Conservation (phyloP, 2,329 filamentous ascomycete genomes). For the Coleophoma cylindrospora region DNA sequence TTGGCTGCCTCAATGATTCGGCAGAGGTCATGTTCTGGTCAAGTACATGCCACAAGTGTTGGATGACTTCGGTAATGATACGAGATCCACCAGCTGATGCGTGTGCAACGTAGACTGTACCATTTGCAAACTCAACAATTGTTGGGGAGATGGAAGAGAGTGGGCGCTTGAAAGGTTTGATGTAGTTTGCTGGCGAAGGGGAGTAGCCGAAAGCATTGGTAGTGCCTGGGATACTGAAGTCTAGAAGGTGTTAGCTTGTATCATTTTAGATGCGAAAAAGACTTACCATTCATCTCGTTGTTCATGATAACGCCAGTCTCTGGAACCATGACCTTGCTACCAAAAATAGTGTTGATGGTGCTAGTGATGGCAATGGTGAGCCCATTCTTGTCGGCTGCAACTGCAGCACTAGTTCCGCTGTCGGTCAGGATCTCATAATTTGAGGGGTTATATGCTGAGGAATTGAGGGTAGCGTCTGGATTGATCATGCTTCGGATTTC, state of each 20-base stretch:
- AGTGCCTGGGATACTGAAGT: slow-evolving; percentile 60
- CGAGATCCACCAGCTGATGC: slow-evolving; percentile 61
- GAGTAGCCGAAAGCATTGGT: slow-evolving; percentile 64
- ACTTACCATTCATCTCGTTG: slow-evolving; percentile 54
- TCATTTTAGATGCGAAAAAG: slow-evolving; percentile 17
- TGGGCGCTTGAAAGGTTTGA: slow-evolving; percentile 60
- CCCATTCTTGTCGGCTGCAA: slow-evolving; percentile 52
- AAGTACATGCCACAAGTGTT: slow-evolving; percentile 58
- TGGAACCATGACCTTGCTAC: slow-evolving; percentile 56
- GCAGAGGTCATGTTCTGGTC: slow-evolving; percentile 48
- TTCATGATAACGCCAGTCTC: slow-evolving; percentile 69
- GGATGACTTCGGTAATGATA: slow-evolving; percentile 63
- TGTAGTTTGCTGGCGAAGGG: slow-evolving; percentile 58
- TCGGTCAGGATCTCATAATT: slow-evolving; percentile 50
- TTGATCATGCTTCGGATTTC: slow-evolving; percentile 54
- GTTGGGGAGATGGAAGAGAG: slow-evolving; percentile 59
- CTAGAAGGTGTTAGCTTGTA: slow-evolving; percentile 23
- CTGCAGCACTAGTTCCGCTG: slow-evolving; percentile 45
- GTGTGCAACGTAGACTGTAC: slow-evolving; percentile 53
- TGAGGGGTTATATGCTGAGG: slow-evolving; percentile 55
- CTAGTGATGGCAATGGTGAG: slow-evolving; percentile 60
- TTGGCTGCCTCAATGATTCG: slow-evolving; percentile 49
- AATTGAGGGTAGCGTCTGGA: slow-evolving; percentile 50
- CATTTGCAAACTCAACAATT: slow-evolving; percentile 55
- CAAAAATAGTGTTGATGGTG: slow-evolving; percentile 64